Evolutionary conservation across 2,329 filamentous ascomycete genomes (phyloP).

Genomic region (Aspergillus sp.): DNA sequence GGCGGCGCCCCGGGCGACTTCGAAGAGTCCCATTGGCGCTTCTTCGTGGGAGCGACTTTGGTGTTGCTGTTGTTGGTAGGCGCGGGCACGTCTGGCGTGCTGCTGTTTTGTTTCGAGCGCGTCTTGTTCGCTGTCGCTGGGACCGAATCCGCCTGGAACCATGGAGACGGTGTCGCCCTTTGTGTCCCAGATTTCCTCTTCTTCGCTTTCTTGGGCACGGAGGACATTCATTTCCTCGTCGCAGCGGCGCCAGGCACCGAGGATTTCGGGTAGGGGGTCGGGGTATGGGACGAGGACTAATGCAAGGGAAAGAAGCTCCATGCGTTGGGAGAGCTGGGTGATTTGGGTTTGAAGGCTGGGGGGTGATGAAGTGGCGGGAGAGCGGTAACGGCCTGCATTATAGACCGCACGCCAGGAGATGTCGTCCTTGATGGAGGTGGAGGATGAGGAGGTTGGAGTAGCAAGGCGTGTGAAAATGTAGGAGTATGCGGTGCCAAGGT

Average conservation of each 20-base stretch:
- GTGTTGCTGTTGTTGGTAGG: slow-evolving; percentile 8
- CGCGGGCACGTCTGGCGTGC: slow-evolving; percentile 28
- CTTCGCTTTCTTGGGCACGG: slow-evolving; percentile 48
- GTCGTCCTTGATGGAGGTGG: slow-evolving; percentile 42
- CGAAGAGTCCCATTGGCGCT: slow-evolving; percentile 47
- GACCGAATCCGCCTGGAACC: slow-evolving; percentile 41
- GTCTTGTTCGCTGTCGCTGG: slow-evolving; percentile 38
- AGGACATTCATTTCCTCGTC: slow-evolving; percentile 54
- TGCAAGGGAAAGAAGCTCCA: slow-evolving; percentile 58
- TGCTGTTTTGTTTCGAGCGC: slow-evolving; percentile 38
- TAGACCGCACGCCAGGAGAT: slow-evolving; percentile 60
- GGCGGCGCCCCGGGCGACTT: slow-evolving; percentile 46
- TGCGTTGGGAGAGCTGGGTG: slow-evolving; percentile 54
- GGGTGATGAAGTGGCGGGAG: slow-evolving; percentile 20
- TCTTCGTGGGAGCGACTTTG: slow-evolving; percentile 30
- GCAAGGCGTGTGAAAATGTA: slow-evolving; percentile 56
- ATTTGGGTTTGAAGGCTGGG: slow-evolving; percentile 39
- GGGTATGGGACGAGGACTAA: slow-evolving; percentile 53
- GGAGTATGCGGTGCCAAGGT: slow-evolving; percentile 58
- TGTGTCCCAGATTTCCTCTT: slow-evolving; percentile 53
- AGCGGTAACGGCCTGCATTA: slow-evolving; percentile 52
- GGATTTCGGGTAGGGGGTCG: slow-evolving; percentile 52
- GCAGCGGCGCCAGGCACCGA: slow-evolving; percentile 56
- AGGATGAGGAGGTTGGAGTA: slow-evolving; percentile 24
- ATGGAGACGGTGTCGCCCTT: slow-evolving; percentile 41